Evolutionary conservation across 2,329 filamentous ascomycete genomes (phyloP).

Genomic region (Akanthomyces dipterigenus): DNA sequence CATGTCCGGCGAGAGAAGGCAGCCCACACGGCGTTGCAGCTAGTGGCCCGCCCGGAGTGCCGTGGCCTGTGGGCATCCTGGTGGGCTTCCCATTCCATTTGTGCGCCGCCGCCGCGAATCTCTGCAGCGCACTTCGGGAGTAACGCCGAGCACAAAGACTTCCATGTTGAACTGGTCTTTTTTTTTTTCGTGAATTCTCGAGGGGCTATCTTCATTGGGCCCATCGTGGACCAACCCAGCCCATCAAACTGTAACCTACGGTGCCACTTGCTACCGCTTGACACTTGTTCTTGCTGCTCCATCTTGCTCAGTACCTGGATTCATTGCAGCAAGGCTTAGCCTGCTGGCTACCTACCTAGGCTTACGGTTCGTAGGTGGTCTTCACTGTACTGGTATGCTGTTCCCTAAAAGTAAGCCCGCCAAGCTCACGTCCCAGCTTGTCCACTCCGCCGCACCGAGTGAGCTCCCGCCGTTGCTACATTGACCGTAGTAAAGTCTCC

Average conservation of each 20-base stretch:
- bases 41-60: conserved; percentile 1
- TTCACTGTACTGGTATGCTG: neutral
- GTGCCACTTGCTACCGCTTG: no score
- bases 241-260: neutral
- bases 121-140: neutral
- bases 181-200: no score
- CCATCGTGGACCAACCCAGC: neutral
- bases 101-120: neutral
- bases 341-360: neutral
- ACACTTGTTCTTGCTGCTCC: neutral
- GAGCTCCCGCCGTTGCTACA: conserved; percentile 3
- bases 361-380: no score
- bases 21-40: neutral
- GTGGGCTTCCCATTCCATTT: neutral
- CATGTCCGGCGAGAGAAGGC: neutral
- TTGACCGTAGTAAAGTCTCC: neutral
- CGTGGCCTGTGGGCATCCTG: neutral
- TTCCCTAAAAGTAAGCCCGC: neutral
- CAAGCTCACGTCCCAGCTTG: neutral
- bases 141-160: neutral
- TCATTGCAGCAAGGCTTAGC: neutral
- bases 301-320: neutral
- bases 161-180: neutral
- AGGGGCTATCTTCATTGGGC: neutral
- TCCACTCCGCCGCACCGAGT: conserved; percentile 8